These are phyloP conservation scores for Kazachstania taianensis DNA, from an alignment of 805 yeast species.

Conservation along the genomic window DNA sequence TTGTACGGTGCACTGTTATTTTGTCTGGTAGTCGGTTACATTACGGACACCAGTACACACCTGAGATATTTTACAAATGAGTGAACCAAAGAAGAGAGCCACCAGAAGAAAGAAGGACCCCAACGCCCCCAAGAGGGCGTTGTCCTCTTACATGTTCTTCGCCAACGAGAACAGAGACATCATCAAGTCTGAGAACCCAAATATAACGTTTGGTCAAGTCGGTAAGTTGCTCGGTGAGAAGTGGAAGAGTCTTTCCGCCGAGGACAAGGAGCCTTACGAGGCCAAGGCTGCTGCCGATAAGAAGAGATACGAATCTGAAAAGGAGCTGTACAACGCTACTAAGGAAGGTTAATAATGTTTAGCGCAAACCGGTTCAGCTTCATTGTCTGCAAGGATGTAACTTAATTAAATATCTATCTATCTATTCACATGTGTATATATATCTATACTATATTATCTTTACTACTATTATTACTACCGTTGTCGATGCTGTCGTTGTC, in stretches of 20 bases:
- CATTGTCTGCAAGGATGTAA: not conserved
- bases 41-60: too few species aligned
- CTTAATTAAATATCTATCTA: not conserved
- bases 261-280: constrained; percentile 83
- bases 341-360: constrained; percentile 16
- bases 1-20: too few species aligned
- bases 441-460: not conserved
- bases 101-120: constrained; percentile 26
- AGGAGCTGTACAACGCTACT: constrained; percentile 64
- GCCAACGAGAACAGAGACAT: constrained; percentile 95
- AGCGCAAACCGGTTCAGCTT: constrained; percentile 5
- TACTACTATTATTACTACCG: too few species aligned
- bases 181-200: constrained; percentile 93
- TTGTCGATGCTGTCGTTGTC: not conserved
- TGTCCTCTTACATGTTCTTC: constrained; percentile 96
- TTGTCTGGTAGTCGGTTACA: not conserved
- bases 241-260: constrained; percentile 82
- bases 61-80: constrained; percentile 14
- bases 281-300: constrained; percentile 88
- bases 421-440: not conserved
- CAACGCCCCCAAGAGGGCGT: constrained; percentile 35
- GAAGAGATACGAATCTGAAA: constrained; percentile 92
- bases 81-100: constrained; percentile 31
- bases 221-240: constrained; percentile 90
- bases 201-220: constrained; percentile 86